Evolutionary conservation across 2,329 filamentous ascomycete genomes (phyloP), one percentile per base, ranked within the genome.

Genomic region (Fusarium multiceps): DNA sequence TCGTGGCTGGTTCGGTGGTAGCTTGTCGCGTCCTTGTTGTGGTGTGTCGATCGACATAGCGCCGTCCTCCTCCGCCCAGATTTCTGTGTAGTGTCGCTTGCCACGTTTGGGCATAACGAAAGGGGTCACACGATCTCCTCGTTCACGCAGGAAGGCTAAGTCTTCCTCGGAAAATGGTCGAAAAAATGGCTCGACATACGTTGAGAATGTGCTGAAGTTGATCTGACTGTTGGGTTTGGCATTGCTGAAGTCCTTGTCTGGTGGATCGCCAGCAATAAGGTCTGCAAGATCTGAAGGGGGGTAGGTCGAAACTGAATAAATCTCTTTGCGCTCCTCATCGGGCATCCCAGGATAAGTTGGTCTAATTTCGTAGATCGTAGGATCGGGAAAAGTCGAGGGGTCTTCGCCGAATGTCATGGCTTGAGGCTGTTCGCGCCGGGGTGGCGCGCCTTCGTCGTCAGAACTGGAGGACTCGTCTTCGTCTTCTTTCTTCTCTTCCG

Each of bases 41-140:
- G 87, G 85, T 7, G 87, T 86, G 76, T 97, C 93, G 10, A 94
- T 83, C 40, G 90, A 86, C 84, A 93, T 91, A 49, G 88, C 85
- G 12, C 93, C 93, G 76, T 99, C 96, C 78, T 99, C 96, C 72
- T 97, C 94, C 0, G 93, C 92, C 96, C 96, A 99, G 12, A 95
- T 85, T 64, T 98, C 94, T 25, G 88, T 90, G 80, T 98, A 99
- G 76, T 93, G 91, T 73, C 90, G 90, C 78, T 93, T 92, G 47
- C 94, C 94, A 23, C 94, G 90, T 69, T 91, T 90, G 10, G 95
- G 94, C 80, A 97, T 93, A 40, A 94, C 84, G 74, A 98, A 98
- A 2, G 95, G 93, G 4, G 87, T 90, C 23, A 91, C 84, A 40
- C 96, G 89, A 79, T 99, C 94, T 60, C 94, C 93, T 74, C 93